Evolutionary conservation across 1,139 yeast genomes (phyloP).

Genomic region (Taiozyma onychis): DNA sequence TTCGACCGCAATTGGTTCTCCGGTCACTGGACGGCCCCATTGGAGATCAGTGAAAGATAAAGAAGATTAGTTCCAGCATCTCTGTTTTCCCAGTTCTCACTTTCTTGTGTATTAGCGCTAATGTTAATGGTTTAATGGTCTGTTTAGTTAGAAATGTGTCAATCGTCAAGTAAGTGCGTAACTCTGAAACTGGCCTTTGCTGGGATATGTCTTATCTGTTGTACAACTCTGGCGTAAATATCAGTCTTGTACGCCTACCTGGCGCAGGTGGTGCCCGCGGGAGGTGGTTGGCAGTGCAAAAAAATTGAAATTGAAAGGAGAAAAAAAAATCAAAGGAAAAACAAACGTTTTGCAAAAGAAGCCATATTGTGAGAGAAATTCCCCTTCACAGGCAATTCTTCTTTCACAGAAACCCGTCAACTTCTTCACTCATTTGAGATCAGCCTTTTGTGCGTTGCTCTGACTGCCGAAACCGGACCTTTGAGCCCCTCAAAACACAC

Average conservation of each 20-base stretch:
- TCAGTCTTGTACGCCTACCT: not conserved
- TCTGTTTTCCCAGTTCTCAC: too few relatives aligned
- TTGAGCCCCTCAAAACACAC: not conserved
- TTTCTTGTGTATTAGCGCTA: not conserved
- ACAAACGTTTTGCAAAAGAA: not conserved
- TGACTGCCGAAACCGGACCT: not conserved
- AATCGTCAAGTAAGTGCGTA: not conserved
- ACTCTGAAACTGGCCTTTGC: not conserved
- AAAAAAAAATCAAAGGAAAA: not conserved
- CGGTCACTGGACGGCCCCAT: slow-evolving; percentile 14
- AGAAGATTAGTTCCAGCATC: not conserved
- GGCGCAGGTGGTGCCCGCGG: too few relatives aligned
- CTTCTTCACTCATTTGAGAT: not conserved
- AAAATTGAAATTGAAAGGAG: not conserved
- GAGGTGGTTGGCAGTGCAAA: too few relatives aligned
- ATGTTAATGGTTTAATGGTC: not conserved
- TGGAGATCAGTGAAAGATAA: slow-evolving; percentile 11
- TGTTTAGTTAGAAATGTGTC: not conserved
- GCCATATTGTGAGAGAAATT: not conserved
- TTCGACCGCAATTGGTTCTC: slow-evolving; percentile 21
- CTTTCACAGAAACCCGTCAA: not conserved
- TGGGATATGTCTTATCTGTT: not conserved
- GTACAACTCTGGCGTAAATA: not conserved
- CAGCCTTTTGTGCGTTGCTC: not conserved
- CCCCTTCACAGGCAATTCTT: not conserved